Evolutionary conservation across 2,329 filamentous ascomycete species (phyloP).

Genomic region (Monilinia fructicola): DNA sequence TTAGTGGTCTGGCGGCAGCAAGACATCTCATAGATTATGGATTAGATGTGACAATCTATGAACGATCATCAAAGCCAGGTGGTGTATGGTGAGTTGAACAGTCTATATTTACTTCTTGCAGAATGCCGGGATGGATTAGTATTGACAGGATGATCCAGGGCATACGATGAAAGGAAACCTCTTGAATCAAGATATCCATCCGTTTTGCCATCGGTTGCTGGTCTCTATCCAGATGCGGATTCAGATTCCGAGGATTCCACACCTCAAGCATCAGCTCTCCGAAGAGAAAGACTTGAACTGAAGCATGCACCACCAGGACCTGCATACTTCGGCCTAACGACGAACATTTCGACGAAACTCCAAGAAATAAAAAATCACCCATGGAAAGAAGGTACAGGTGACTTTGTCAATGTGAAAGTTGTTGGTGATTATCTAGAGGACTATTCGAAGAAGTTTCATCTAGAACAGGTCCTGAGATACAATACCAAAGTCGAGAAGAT

Average conservation of each 20-base stretch:
- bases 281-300: slow-evolving; percentile 23
- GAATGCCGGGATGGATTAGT: not conserved
- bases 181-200: slow-evolving; percentile 34
- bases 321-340: slow-evolving; percentile 34
- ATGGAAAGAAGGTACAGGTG: slow-evolving; percentile 34
- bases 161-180: slow-evolving; percentile 34
- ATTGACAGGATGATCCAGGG: slow-evolving; percentile 25
- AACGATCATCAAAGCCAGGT: slow-evolving; percentile 52
- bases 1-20: slow-evolving; percentile 50
- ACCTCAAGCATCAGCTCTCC: not conserved
- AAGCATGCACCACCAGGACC: slow-evolving; percentile 36
- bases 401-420: slow-evolving; percentile 33
- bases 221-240: slow-evolving; percentile 23
- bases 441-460: slow-evolving; percentile 27
- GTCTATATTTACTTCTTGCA: not conserved
- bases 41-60: slow-evolving; percentile 54
- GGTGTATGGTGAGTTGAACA: slow-evolving; percentile 49
- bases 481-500: slow-evolving; percentile 35
- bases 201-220: slow-evolving; percentile 30
- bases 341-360: slow-evolving; percentile 35
- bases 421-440: slow-evolving; percentile 32
- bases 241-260: slow-evolving; percentile 11
- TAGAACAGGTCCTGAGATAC: slow-evolving; percentile 31
- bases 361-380: slow-evolving; percentile 32
- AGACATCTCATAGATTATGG: slow-evolving; percentile 48